Evolutionary conservation across 768 basidiomycete species (phyloP), one percentile per base, ranked within the genome.

Genomic region (Collybiopsis luxurians): DNA sequence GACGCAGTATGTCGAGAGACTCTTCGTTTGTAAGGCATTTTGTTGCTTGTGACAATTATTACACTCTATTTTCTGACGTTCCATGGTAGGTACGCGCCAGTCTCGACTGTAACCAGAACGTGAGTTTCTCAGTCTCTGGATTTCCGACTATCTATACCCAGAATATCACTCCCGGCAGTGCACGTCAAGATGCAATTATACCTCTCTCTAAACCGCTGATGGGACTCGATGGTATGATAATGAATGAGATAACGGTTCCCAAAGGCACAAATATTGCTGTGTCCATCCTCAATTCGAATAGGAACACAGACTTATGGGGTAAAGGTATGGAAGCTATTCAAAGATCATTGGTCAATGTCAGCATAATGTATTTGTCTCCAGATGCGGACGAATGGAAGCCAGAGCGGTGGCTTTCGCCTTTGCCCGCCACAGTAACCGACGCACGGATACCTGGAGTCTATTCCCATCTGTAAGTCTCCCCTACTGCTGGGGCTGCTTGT

Each of bases 381-480:
- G 78, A 81, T 58, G 73, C 75, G 0, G 43, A 62, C 21, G 74
- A 79, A 54, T 79, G 75, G 73, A 78, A 75, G 53, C 79, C 77
- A 2, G 77, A 79, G 50, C 66, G 78, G 15, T 80, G 79, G 78
- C 63, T 79, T 1, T 59, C 60, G 2, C 66, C 69, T 0, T 62
- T 76, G 13, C 75, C 74, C 1, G 58, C 67, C 11, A 59, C 62
- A 19, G 67, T 77, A 15, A 56, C 45, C 3, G 64, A 70, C 17
- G 72, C 74, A 1, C 67, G 62, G n/a, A 61, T 73, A 23, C 71
- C 74, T 19, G 71, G 72, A 3, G 60, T 75, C 6, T 75, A 74
- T 54, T 68, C 75, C 4, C 65, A 72, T 53, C 31, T 72, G 74
- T 75, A 51, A 49, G 72, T 61, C 10, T 11, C 5, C 6, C 13